Evolutionary conservation across 805 yeast genomes (phyloP).

Genomic region (Jamesozyma rosinii): DNA sequence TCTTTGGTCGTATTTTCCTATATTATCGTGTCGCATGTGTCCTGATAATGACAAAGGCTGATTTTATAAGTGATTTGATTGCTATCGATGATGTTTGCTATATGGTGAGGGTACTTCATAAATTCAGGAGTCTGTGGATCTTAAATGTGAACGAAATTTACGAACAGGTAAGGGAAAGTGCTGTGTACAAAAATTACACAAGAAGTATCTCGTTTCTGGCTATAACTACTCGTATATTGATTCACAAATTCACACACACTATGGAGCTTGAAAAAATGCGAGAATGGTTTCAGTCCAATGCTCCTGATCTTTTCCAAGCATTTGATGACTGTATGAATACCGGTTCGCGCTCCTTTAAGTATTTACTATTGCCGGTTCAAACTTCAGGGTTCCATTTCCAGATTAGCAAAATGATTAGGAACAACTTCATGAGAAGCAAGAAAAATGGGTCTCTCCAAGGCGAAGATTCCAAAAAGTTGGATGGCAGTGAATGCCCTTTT

Average conservation of each 20-base stretch:
- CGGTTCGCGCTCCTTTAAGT: conserved; percentile 17
- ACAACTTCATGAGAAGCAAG: neutral
- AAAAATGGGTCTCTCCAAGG: neutral
- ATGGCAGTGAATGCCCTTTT: neutral
- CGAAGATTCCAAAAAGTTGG: too few species aligned
- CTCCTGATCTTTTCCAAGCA: conserved; percentile 37
- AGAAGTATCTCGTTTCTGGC: conserved; percentile 14
- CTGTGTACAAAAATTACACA: conserved; percentile 10
- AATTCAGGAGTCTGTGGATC: conserved; percentile 4
- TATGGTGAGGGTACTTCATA: conserved; percentile 2
- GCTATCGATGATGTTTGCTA: conserved; percentile 5
- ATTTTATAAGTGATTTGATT: neutral
- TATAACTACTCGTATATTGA: conserved; percentile 12
- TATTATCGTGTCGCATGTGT: conserved; percentile 5
- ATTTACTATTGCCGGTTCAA: conserved; percentile 18
- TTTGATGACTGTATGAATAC: conserved; percentile 12
- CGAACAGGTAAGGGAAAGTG: conserved; percentile 10
- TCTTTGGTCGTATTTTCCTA: conserved; percentile 1
- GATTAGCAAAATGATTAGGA: conserved; percentile 5
- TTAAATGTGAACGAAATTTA: conserved; percentile 7
- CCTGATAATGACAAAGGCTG: conserved; percentile 3
- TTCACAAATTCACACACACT: conserved; percentile 10
- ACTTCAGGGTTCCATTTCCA: conserved; percentile 24
- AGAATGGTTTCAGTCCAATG: conserved; percentile 55
- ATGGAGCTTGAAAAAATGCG: conserved; percentile 51